Percentiles rank a stretch among this genome's conserved stretches.
Evolutionary conservation across 805 yeast species (phyloP).

Genomic region (Jamesozyma gamospora): DNA sequence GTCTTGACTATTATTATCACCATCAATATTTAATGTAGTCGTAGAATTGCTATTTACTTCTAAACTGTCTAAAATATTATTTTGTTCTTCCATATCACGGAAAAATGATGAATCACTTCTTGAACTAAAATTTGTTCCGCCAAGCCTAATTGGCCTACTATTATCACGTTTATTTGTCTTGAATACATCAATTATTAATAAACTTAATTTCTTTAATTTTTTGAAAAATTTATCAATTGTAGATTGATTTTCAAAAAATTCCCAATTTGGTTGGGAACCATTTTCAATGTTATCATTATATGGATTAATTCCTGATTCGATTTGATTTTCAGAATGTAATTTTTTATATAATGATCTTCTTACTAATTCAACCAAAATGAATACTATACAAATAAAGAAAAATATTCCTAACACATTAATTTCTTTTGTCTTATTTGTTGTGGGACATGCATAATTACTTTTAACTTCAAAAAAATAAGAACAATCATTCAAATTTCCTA

Average conservation of each 20-base stretch:
- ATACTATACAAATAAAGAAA: conserved; percentile 37
- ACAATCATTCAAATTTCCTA: conserved; percentile 69
- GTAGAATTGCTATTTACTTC: conserved; percentile 21
- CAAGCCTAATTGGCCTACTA: conserved; percentile 1
- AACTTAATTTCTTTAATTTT: not conserved
- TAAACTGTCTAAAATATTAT: conserved; percentile 32
- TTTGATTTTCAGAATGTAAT: not conserved
- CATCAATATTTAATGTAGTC: not conserved
- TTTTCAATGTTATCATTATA: not conserved
- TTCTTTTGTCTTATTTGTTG: conserved; percentile 57
- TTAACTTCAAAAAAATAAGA: conserved; percentile 75
- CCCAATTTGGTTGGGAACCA: conserved; percentile 20
- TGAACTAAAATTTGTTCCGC: not conserved
- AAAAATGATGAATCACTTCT: conserved; percentile 24
- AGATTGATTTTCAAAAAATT: conserved; percentile 16
- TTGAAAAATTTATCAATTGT: not conserved
- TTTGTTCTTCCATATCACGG: conserved; percentile 33
- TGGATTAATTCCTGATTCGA: not conserved
- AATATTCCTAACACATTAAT: conserved; percentile 59
- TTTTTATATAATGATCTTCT: conserved; percentile 25
- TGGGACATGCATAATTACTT: conserved; percentile 80
- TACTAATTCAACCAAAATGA: conserved; percentile 32
- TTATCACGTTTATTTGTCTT: not conserved
- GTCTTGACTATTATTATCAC: not conserved
- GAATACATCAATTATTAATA: not conserved